Base-by-base conservation (phyloP, 306 rosid genomes). In the Geum urbanum region DNA sequence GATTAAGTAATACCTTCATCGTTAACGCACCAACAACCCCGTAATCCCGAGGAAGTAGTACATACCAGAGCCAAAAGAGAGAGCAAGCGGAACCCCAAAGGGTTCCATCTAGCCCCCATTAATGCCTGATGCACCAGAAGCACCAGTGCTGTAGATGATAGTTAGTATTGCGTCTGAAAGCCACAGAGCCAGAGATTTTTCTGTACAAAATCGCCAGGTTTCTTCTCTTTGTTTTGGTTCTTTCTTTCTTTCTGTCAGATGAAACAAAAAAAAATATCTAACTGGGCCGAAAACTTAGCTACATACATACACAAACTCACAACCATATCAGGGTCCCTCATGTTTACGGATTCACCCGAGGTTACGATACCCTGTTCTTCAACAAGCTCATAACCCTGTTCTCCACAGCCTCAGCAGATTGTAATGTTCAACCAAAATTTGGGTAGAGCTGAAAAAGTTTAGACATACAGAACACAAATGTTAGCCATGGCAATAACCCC, bases 41-140 rank as follows among this genome's bases (percentile, higher is more conserved):
- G 76, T 61, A 86, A 66, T 48, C 77, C 77, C 59, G 66, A 81
- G 50, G 72, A 83, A 54, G 81, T 19, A 54, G 81, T 19, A 70
- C 79, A 72, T 63, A 89, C 77, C 79, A 87, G 77, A 80, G 72
- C 84, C 56, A 84, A 5, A 75, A 75, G 86, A 78, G 76, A 75
- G 63, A 72, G 79, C 72, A 87, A 69, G 85, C 84, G 83, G 57
- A 85, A 75, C 85, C 86, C 79, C 72, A 73, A 72, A 66, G 80
- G 76, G 79, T 68, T 67, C 86, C 86, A 82, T 87, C 86, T 76
- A 83, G 71, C 83, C 74, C 89, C 89, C 99, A 94, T 91, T 27
- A 27, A 27, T 74, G 80, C 91, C 86, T 70, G 82, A 76, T 68
- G 79, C 79, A 78, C 74, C 85, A 83, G 77, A 78, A 62, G 76